Evolutionary conservation across 2,329 filamentous ascomycete species (phyloP).

Genomic region (Fusarium clavum): DNA sequence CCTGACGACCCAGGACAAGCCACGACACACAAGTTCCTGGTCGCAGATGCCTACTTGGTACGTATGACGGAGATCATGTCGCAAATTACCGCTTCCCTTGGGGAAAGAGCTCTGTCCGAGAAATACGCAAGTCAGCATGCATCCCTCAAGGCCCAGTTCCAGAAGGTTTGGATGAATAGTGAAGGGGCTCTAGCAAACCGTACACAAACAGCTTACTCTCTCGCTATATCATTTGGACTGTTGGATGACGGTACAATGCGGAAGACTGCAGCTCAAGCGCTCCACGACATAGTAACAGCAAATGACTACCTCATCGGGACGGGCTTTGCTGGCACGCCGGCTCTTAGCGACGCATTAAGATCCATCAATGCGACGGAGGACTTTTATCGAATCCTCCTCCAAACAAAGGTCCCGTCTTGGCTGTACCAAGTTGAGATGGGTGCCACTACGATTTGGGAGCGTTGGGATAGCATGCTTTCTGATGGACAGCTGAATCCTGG

Average conservation of each 20-base stretch:
- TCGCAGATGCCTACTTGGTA: constrained; percentile 60
- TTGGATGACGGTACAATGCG: constrained; percentile 40
- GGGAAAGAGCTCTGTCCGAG: constrained; percentile 40
- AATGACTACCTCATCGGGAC: constrained; percentile 54
- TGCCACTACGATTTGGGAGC: constrained; percentile 63
- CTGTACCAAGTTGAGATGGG: constrained; percentile 60
- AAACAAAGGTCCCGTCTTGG: constrained; percentile 60
- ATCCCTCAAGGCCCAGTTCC: constrained; percentile 46
- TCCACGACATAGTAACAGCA: constrained; percentile 49
- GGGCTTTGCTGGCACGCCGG: constrained; percentile 48
- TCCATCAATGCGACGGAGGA: constrained; percentile 46
- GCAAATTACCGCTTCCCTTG: constrained; percentile 51
- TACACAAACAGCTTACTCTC: constrained; percentile 56
- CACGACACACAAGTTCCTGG: constrained; percentile 53
- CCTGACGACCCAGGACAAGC: constrained; percentile 52
- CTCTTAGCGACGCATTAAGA: constrained; percentile 2
- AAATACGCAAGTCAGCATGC: constrained; percentile 39
- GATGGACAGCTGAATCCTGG: constrained; percentile 59
- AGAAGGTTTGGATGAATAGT: constrained; percentile 48
- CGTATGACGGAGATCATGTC: constrained; percentile 54
- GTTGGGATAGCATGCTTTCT: constrained; percentile 61
- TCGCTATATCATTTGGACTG: constrained; percentile 55
- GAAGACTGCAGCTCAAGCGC: constrained; percentile 39
- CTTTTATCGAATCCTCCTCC: constrained; percentile 61
- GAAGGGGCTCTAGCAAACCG: constrained; percentile 49